These are phyloP conservation scores for Aspergillus pseudoviridinutans DNA, from an alignment of 2,329 filamentous ascomycete species.

Conservation along the genomic window DNA sequence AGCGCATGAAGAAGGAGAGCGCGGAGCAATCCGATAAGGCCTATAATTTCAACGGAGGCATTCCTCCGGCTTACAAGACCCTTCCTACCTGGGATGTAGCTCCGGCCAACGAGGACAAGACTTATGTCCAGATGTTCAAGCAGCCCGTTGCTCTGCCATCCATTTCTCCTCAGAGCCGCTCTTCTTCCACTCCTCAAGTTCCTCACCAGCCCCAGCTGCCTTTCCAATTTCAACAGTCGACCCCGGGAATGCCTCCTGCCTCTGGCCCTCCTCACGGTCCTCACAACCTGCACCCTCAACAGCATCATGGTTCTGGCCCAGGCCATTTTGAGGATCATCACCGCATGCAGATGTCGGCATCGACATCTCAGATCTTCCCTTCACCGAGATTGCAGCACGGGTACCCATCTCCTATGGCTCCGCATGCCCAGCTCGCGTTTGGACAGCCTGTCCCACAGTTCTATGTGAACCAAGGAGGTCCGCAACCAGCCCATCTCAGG, in stretches of 20 bases:
- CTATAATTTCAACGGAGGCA: constrained; percentile 73
- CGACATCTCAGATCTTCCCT: constrained; percentile 77
- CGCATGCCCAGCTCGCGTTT: constrained; percentile 66
- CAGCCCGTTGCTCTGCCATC: constrained; percentile 56
- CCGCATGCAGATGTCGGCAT: constrained; percentile 80
- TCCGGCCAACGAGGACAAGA: constrained; percentile 68
- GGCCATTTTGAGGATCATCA: constrained; percentile 77
- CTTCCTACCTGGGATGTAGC: constrained; percentile 76
- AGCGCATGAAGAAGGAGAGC: constrained; percentile 66
- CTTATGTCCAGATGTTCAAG: constrained; percentile 78
- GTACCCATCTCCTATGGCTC: constrained; percentile 65
- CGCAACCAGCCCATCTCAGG: constrained; percentile 67
- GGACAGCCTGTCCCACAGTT: constrained; percentile 68
- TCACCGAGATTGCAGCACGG: constrained; percentile 74
- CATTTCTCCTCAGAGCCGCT: constrained; percentile 66
- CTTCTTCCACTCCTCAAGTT: constrained; percentile 61
- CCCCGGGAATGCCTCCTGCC: constrained; percentile 62
- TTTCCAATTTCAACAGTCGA: constrained; percentile 73
- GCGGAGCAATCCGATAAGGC: constrained; percentile 53
- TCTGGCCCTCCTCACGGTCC: constrained; percentile 72
- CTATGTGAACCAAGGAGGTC: constrained; percentile 65
- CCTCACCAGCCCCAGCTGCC: constrained; percentile 82
- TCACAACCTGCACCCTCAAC: constrained; percentile 71
- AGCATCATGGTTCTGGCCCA: constrained; percentile 64
- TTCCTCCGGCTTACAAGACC: constrained; percentile 80